Base-by-base conservation (phyloP, 2,329 filamentous ascomycete genomes). In the Sphaerostilbella broomeana region DNA sequence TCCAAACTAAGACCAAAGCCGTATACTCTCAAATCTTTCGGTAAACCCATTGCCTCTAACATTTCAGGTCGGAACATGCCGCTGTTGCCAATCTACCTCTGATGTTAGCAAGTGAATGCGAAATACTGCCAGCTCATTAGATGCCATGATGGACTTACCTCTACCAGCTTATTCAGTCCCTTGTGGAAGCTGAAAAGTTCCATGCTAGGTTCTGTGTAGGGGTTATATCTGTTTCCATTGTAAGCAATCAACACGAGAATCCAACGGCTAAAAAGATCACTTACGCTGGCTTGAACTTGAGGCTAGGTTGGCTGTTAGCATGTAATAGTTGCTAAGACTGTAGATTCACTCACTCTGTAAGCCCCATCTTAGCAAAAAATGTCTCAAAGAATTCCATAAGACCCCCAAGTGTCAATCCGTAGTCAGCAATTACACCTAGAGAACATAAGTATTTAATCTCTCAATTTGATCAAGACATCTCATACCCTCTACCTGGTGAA, bases 31-130 rank as follows among this genome's bases (percentile, higher is more conserved):
- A 97, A 79, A 56, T 95, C 85, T 65, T 82, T 87, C 17, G 89
- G 89, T 56, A 97, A 65, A 22, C 90, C 90, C 89, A 95, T 95
- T 5, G 88, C 73, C 65, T 95, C 84, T 56, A 95, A 65, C 90
- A 97, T 95, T 67, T 98, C 92, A 2, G 92, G 89, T 50, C 92
- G 76, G 79, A 98, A 98, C 89, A 98, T 97, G 48, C 92, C 92
- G 53, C 84, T 90, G 69, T 98, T 97, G 44, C 92, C 92, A 59
- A 97, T 97, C 69, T 51, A 27, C 21, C 27, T 17, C 8, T 1
- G 11, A 2, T 32, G 44, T 17, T 7, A 8, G 6, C 5, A 11
- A 31, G 31, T 37, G 29, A 9, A 22, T 33, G 21, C n/a, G 2
- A 2, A 9, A 13, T 17, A 4, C 7, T 0, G n/a, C 10, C 4